Conservation (phyloP, 2,329 filamentous ascomycete genomes). For the Paracoccidioides lutzii region DNA sequence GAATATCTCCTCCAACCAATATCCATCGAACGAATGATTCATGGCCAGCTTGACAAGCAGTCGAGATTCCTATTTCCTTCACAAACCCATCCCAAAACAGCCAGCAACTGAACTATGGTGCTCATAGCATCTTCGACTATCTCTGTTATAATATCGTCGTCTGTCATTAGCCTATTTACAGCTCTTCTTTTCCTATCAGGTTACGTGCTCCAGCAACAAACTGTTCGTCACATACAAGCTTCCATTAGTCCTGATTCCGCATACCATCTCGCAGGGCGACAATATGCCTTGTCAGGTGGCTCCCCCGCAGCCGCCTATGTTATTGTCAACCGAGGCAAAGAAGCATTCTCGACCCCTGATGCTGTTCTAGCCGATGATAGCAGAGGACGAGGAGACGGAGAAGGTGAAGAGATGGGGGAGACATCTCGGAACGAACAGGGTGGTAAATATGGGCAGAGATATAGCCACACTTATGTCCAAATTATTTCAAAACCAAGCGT, state of each 20-base stretch:
- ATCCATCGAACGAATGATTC: not conserved
- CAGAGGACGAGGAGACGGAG: not conserved
- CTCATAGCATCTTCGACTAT: constrained; percentile 34
- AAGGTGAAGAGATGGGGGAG: not conserved
- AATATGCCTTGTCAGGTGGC: not conserved
- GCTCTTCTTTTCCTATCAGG: constrained; percentile 74
- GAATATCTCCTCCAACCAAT: not conserved
- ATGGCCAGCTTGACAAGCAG: not conserved
- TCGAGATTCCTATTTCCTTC: not conserved
- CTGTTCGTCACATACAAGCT: constrained; percentile 58
- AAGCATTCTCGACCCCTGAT: not conserved
- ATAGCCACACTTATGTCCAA: constrained; percentile 27
- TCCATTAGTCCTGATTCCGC: not conserved
- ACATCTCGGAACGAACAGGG: not conserved
- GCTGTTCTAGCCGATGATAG: not conserved
- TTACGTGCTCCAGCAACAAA: constrained; percentile 77
- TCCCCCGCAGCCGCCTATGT: not conserved
- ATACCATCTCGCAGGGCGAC: not conserved
- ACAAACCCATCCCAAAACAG: not conserved
- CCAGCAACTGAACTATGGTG: constrained; percentile 25
- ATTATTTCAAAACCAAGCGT: constrained; percentile 31
- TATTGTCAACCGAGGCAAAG: not conserved
- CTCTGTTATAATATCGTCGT: constrained; percentile 31
- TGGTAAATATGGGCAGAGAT: not conserved
- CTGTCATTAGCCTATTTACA: constrained; percentile 60